A percentile compares a stretch with the other conserved stretches of the same genome.
phyloP scores from a whole-genome alignment of 495 filamentous ascomycete species.

The Tuber microsphaerosporum region DNA sequence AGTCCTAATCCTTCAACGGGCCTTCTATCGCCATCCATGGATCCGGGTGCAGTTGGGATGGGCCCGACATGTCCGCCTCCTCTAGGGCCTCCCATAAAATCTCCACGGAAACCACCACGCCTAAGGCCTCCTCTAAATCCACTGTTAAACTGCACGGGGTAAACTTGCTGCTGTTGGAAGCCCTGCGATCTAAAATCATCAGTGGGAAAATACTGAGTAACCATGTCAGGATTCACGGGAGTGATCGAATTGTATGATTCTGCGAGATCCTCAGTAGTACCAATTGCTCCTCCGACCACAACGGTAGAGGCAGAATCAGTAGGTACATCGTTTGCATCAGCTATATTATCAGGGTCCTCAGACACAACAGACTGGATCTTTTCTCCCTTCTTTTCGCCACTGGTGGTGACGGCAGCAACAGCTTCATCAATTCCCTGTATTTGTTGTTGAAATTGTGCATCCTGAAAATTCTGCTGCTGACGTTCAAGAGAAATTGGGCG shows the following conservation, averaged over 20 bases:
- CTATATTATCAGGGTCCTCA: slow-evolving; percentile 37
- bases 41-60: slow-evolving; percentile 27
- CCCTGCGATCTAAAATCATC: slow-evolving; percentile 36
- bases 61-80: slow-evolving; percentile 19
- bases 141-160: slow-evolving; percentile 18
- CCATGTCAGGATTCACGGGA: slow-evolving; percentile 38
- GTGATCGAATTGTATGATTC: slow-evolving; percentile 26
- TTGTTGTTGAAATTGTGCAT: slow-evolving; percentile 35
- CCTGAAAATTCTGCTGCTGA: slow-evolving; percentile 38
- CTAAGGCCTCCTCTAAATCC: slow-evolving; percentile 36
- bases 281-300: slow-evolving; percentile 29
- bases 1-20: slow-evolving; percentile 43
- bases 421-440: slow-evolving; percentile 42
- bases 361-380: slow-evolving; percentile 40
- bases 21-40: slow-evolving; percentile 30
- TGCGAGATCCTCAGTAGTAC: slow-evolving; percentile 32
- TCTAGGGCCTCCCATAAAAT: slow-evolving; percentile 18
- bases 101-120: slow-evolving; percentile 26
- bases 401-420: slow-evolving; percentile 35
- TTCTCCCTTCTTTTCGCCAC: slow-evolving; percentile 41
- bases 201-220: slow-evolving; percentile 34
- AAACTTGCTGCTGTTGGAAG: slow-evolving; percentile 22
- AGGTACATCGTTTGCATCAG: slow-evolving; percentile 40
- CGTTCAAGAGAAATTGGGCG: slow-evolving; percentile 36
- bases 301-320: slow-evolving; percentile 36